Conservation (phyloP, 352 stramenopile species). For the Phytophthora nicotianae region DNA sequence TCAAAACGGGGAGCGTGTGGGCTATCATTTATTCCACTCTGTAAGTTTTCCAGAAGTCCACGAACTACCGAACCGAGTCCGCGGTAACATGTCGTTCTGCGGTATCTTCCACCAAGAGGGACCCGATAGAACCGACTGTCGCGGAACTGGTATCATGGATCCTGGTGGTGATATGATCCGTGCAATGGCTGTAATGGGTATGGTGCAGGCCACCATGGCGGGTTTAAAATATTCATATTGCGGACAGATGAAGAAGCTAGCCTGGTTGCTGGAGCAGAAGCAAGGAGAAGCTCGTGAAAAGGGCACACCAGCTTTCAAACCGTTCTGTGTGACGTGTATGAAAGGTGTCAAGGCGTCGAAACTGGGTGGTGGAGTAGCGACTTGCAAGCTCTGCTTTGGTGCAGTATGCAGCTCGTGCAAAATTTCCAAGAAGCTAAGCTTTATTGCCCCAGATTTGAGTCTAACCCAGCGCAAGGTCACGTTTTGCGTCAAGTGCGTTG, state of each 20-base stretch:
- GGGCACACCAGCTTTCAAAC: conserved; percentile 3
- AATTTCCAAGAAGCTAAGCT: conserved; percentile 33
- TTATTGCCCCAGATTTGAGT: conserved; percentile 27
- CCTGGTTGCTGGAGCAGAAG: conserved; percentile 28
- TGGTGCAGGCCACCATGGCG: conserved; percentile 27
- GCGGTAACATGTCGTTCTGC: conserved; percentile 50
- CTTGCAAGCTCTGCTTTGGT: conserved; percentile 34
- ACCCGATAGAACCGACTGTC: conserved; percentile 13
- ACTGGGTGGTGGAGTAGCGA: conserved; percentile 6
- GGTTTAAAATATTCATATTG: conserved; percentile 39
- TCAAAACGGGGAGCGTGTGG: conserved; percentile 18
- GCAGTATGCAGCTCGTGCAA: conserved; percentile 28
- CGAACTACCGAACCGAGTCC: conserved; percentile 26
- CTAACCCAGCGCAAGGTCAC: conserved; percentile 27
- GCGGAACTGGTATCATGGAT: conserved; percentile 26
- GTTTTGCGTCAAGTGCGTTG: conserved; percentile 28
- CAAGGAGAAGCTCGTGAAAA: conserved; percentile 13
- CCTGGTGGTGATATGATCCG: conserved; percentile 34
- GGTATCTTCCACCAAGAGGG: conserved; percentile 36
- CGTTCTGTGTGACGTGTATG: conserved; percentile 33
- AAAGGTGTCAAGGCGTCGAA: conserved; percentile 17
- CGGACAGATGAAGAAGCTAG: conserved; percentile 40
- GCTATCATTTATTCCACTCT: conserved; percentile 30
- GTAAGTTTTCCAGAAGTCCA: conserved; percentile 25
- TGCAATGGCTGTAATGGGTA: conserved; percentile 22